phyloP scores from a whole-genome alignment of 306 rosid species.

The Glycine soja region DNA sequence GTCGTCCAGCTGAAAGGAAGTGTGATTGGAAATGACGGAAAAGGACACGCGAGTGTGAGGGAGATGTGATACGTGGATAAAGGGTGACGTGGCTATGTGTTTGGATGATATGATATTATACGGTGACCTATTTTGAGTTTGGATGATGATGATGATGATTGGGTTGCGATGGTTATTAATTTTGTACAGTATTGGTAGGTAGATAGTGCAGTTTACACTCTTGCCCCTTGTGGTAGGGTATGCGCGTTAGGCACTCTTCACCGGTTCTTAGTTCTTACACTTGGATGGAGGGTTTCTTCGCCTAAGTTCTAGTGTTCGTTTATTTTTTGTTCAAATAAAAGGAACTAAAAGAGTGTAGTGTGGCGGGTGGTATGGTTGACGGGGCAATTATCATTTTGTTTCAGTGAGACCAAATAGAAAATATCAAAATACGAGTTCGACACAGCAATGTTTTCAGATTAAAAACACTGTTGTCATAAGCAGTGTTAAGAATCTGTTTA shows the following conservation, averaged over 20 bases:
- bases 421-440: too few species aligned
- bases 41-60: conserved; percentile 38
- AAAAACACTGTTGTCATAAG: too few species aligned
- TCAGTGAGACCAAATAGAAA: background rate
- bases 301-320: background rate
- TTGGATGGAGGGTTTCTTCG: background rate
- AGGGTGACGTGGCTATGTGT: background rate
- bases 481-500: too few species aligned
- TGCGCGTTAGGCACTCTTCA: background rate
- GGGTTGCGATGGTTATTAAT: background rate
- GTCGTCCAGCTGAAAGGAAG: background rate
- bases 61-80: background rate
- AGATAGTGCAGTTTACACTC: background rate
- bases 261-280: background rate
- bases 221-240: background rate
- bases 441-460: too few species aligned
- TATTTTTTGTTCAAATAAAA: background rate
- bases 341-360: background rate
- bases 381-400: background rate
- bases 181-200: conserved; percentile 13
- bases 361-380: background rate
- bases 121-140: background rate
- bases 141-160: background rate
- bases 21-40: conserved; percentile 30
- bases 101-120: background rate